A percentile compares a stretch with the other conserved stretches of the same genome.
Evolutionary conservation across 108 stramenopile genomes (phyloP).

Genomic region (Cyclotella baltica): DNA sequence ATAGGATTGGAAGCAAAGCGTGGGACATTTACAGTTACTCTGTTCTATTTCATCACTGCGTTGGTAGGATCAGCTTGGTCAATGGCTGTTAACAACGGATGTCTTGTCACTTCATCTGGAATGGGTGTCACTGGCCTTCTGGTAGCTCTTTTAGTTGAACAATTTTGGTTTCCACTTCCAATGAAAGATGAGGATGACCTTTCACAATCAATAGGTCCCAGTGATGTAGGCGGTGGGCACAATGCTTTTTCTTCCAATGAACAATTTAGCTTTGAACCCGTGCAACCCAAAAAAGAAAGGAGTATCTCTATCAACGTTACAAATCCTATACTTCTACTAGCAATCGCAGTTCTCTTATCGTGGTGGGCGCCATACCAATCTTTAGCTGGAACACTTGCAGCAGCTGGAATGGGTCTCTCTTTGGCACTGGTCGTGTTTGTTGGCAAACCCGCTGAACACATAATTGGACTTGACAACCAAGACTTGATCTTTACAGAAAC

Average conservation of each 20-base stretch:
- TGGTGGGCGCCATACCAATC: slow-evolving; percentile 51
- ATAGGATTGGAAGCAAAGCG: slow-evolving; percentile 43
- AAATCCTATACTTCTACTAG: slow-evolving; percentile 34
- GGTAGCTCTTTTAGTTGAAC: slow-evolving; percentile 35
- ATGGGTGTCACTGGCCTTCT: slow-evolving; percentile 52
- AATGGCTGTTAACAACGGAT: slow-evolving; percentile 35
- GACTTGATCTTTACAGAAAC: slow-evolving; percentile 41
- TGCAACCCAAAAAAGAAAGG: slow-evolving; percentile 16
- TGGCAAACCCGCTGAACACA: slow-evolving; percentile 16
- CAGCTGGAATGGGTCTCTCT: slow-evolving; percentile 26
- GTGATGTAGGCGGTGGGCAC: slow-evolving; percentile 19
- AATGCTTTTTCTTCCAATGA: slow-evolving; percentile 46
- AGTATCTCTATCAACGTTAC: slow-evolving; percentile 10
- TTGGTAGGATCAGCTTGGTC: slow-evolving; percentile 48
- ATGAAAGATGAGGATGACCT: slow-evolving; percentile 33
- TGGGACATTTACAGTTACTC: slow-evolving; percentile 30
- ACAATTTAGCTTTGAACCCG: slow-evolving; percentile 44
- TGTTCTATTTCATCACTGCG: slow-evolving; percentile 31
- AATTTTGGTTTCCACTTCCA: slow-evolving; percentile 19
- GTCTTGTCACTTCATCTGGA: slow-evolving; percentile 48
- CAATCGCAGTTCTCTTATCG: slow-evolving; percentile 29
- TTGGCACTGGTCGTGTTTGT: slow-evolving; percentile 38
- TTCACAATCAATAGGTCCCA: neutral
- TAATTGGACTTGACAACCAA: slow-evolving; percentile 6
- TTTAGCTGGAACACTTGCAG: slow-evolving; percentile 35